Evolutionary conservation across 805 yeast species (phyloP), one percentile per base, ranked within the genome.

Genomic region (Starmerella apicola): DNA sequence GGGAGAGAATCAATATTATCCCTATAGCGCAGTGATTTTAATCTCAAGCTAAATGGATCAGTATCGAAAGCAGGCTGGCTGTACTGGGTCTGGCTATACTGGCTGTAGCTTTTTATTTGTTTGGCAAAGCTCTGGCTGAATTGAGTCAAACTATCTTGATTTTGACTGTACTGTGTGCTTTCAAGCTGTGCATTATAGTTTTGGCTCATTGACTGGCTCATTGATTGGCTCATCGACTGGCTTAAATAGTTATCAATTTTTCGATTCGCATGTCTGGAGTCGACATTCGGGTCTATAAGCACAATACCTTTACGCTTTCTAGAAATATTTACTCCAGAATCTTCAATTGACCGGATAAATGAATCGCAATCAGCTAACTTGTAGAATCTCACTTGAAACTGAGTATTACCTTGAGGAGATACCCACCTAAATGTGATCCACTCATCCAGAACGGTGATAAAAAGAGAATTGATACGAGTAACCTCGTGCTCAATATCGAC

Each of bases 371-470:
- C 38, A 13, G 16, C 29, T 12, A 13, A 3, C 3, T 10, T 4
- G 16, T 13, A n/a, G 2, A 39, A 23, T 22, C 3, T 13, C 5
- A 41, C 27, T 27, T 44, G 45, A 27, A 44, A 44, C 12, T 34
- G 41, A 2, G 45, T 44, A 20, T 15, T 30, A 9, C 45, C 48
- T 10, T 17, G 30, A 3, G 21, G 16, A 18, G 48, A 41, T 15
- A 29, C 26, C 48, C 48, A 44, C 24, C 31, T 32, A 34, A 44
- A 35, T 12, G 25, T 20, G 5, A 44, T 5, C 42, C 41, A 36
- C 18, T n/a, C 13, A 6, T 29, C 36, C 18, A 3, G 8, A 19
- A 15, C 26, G 17, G 8, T 17, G 13, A 21, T 30, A 23, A 13
- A 20, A 27, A 17, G 35, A 28, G 27, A 8, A 18, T 10, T 15